Conservation (phyloP, 164 flowering plant species). For the Akebia trifoliata region DNA sequence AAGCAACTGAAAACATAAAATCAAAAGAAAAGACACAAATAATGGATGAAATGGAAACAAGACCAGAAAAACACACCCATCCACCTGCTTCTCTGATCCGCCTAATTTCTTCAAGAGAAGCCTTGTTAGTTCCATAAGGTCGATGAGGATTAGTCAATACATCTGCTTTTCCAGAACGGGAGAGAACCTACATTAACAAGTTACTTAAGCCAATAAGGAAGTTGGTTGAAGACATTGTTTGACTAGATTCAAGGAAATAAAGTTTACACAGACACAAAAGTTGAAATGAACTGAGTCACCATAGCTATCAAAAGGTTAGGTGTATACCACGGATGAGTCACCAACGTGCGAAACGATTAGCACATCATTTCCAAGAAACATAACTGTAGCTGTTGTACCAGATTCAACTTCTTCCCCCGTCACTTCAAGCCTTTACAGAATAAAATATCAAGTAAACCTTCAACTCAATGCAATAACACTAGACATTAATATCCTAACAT, state of each 20-base stretch:
- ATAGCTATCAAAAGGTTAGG: not conserved
- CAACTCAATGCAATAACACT: constrained; percentile 12
- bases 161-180: constrained; percentile 81
- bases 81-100: constrained; percentile 99
- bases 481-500: not conserved
- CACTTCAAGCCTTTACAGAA: constrained; percentile 70
- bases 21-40: not conserved
- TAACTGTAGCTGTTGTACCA: constrained; percentile 89
- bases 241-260: not conserved
- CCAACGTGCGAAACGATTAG: constrained; percentile 81
- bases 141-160: constrained; percentile 75
- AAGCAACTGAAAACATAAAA: too few relatives aligned
- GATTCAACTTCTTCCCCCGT: constrained; percentile 65
- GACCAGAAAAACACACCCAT: constrained; percentile 84
- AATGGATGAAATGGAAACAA: constrained; percentile 14
- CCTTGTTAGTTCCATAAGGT: constrained; percentile 80
- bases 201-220: not conserved
- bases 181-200: constrained; percentile 50
- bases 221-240: not conserved
- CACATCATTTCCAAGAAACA: constrained; percentile 53
- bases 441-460: constrained; percentile 25
- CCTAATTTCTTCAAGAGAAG: constrained; percentile 74
- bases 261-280: not conserved
- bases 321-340: constrained; percentile 72
- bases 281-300: not conserved